Evolutionary conservation across 306 rosid species (phyloP).

Genomic region (Astragalus glycyphyllos): DNA sequence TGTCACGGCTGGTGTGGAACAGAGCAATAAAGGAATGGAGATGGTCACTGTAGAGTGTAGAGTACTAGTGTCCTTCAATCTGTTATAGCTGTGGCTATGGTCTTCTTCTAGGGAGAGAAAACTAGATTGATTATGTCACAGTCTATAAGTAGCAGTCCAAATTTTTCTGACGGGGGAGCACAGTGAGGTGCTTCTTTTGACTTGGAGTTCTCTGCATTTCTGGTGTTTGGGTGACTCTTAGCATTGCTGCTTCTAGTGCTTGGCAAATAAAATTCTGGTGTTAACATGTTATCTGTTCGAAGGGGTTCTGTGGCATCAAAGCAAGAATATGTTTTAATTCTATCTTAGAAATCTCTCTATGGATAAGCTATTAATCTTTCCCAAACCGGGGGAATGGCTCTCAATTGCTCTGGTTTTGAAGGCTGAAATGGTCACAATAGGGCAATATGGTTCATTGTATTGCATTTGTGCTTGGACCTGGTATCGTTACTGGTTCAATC

Average conservation of each 20-base stretch:
- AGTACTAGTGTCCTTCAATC: background rate
- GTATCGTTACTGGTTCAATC: background rate
- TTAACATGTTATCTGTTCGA: background rate
- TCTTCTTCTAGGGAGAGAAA: no score
- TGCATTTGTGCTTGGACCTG: background rate
- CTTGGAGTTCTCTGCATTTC: no score
- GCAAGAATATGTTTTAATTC: no score
- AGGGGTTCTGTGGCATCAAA: background rate
- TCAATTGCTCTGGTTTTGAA: no score
- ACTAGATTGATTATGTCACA: no score
- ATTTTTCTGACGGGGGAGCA: background rate
- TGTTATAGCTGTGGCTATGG: no score
- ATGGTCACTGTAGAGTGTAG: background rate
- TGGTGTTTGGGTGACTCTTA: background rate
- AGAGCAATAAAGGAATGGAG: background rate
- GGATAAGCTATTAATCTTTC: no score
- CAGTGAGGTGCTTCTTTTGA: background rate
- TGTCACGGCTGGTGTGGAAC: background rate
- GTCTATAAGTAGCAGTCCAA: background rate
- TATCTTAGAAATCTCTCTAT: background rate
- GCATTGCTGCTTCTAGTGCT: background rate
- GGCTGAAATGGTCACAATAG: no score
- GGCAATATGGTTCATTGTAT: background rate
- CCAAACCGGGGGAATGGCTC: background rate
- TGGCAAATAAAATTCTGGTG: background rate